phyloP scores from a whole-genome alignment of 208 protist genomes.

The Trypanosoma platydactyli region DNA sequence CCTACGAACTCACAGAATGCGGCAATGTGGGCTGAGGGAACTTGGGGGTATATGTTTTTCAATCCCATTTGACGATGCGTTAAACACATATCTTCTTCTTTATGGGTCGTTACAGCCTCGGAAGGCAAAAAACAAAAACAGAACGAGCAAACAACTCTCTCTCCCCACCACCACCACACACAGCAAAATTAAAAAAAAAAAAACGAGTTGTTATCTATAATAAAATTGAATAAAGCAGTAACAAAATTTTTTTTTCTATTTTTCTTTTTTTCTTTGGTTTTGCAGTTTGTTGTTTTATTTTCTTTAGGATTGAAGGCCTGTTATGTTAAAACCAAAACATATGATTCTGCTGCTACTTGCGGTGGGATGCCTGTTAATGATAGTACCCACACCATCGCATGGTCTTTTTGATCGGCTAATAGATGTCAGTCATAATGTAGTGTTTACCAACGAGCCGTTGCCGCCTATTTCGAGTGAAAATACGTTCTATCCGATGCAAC shows the following conservation, averaged over 20 bases:
- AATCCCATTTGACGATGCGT: too few species aligned
- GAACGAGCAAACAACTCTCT: too few species aligned
- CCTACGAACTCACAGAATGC: conserved; percentile 2
- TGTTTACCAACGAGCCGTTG: conserved; percentile 24
- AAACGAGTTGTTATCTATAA: not conserved
- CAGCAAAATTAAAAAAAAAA: not conserved
- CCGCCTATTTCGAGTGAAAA: not conserved
- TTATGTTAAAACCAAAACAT: too few species aligned
- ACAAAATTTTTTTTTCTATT: conserved; percentile 5
- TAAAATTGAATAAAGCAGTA: not conserved
- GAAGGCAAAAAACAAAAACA: too few species aligned
- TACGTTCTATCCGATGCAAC: conserved; percentile 40
- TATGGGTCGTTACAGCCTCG: too few species aligned
- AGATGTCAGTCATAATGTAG: conserved; percentile 17
- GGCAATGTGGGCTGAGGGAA: not conserved
- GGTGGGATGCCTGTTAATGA: not conserved
- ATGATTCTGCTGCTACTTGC: not conserved
- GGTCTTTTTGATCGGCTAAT: not conserved
- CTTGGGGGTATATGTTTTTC: too few species aligned
- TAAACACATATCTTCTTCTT: too few species aligned
- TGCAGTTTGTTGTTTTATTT: not conserved
- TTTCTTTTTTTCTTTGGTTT: conserved; percentile 7
- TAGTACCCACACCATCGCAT: not conserved
- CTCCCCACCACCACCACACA: not conserved
- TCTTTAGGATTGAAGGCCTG: too few species aligned